Evolutionary conservation across 2,329 filamentous ascomycete species (phyloP).

Genomic region (Clonostachys rhizophaga): DNA sequence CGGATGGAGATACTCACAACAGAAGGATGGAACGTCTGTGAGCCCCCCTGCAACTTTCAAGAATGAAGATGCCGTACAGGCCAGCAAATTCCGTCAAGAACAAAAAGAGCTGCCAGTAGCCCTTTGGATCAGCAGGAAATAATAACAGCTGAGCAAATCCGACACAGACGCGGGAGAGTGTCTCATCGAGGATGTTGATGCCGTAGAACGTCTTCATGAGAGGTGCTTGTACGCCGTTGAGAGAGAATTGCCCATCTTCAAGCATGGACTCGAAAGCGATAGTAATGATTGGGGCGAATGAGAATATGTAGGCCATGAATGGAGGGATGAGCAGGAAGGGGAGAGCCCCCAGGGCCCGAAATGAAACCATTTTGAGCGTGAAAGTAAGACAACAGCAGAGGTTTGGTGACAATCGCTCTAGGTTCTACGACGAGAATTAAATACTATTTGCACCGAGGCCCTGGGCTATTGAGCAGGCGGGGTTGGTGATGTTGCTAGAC

Average conservation of each 20-base stretch:
- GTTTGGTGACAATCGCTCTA: too few relatives aligned
- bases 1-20: slow-evolving; percentile 10
- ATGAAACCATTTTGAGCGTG: too few relatives aligned
- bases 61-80: slow-evolving; percentile 15
- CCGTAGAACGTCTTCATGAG: slow-evolving; percentile 12
- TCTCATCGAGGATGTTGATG: slow-evolving; percentile 9
- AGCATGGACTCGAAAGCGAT: slow-evolving; percentile 4
- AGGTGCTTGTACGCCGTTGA: slow-evolving; percentile 3
- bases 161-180: slow-evolving; percentile 8
- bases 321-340: slow-evolving; percentile 10
- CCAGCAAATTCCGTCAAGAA: slow-evolving; percentile 17
- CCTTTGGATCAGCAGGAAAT: slow-evolving; percentile 6
- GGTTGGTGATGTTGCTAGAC: too few relatives aligned
- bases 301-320: slow-evolving; percentile 11
- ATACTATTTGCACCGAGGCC: too few relatives aligned
- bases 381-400: too few relatives aligned
- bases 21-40: slow-evolving; percentile 9
- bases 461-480: too few relatives aligned
- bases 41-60: slow-evolving; percentile 11
- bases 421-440: too few relatives aligned
- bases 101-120: slow-evolving; percentile 18
- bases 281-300: slow-evolving; percentile 10
- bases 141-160: slow-evolving; percentile 16
- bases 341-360: slow-evolving; percentile 1
- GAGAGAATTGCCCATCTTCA: slow-evolving; percentile 1